phyloP scores from a whole-genome alignment of 495 filamentous ascomycete species.

The Sporormia fimetaria region DNA sequence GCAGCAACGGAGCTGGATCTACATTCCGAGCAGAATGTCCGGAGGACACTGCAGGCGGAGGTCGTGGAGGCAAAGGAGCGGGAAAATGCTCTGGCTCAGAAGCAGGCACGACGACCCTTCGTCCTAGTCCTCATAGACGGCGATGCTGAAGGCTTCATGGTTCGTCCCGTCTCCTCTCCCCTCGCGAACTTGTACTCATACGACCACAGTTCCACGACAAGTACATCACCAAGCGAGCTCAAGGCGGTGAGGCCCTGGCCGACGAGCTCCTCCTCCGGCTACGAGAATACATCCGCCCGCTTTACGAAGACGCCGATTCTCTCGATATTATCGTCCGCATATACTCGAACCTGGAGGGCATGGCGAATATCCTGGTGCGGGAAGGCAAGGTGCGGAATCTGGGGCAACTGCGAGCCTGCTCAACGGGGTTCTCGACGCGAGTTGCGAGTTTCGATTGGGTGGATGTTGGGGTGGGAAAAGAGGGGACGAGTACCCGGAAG shows the following conservation, averaged over 20 bases:
- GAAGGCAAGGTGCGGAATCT: constrained; percentile 24
- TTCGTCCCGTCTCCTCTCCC: not conserved
- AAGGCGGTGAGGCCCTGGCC: constrained; percentile 33
- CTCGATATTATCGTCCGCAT: constrained; percentile 33
- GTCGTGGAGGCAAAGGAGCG: constrained; percentile 22
- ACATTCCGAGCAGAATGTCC: constrained; percentile 24
- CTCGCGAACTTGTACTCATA: not conserved
- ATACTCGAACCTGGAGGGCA: constrained; percentile 33
- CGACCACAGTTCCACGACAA: constrained; percentile 31
- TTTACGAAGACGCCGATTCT: constrained; percentile 25
- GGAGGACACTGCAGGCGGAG: constrained; percentile 20
- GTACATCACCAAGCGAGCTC: constrained; percentile 28
- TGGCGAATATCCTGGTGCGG: constrained; percentile 29
- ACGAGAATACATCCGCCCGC: constrained; percentile 28
- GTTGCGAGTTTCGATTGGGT: constrained; percentile 21
- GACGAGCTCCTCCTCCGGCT: constrained; percentile 30
- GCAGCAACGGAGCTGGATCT: constrained; percentile 23
- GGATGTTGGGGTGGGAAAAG: constrained; percentile 22
- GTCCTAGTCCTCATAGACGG: constrained; percentile 22
- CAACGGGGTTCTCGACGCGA: constrained; percentile 20
- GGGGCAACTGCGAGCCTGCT: constrained; percentile 20
- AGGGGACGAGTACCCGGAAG: constrained; percentile 16
- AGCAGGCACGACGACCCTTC: constrained; percentile 18
- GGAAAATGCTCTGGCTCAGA: constrained; percentile 17
- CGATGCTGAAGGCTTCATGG: constrained; percentile 24